Conservation (phyloP, 305 asterid genomes). For the Rubia occidens region DNA sequence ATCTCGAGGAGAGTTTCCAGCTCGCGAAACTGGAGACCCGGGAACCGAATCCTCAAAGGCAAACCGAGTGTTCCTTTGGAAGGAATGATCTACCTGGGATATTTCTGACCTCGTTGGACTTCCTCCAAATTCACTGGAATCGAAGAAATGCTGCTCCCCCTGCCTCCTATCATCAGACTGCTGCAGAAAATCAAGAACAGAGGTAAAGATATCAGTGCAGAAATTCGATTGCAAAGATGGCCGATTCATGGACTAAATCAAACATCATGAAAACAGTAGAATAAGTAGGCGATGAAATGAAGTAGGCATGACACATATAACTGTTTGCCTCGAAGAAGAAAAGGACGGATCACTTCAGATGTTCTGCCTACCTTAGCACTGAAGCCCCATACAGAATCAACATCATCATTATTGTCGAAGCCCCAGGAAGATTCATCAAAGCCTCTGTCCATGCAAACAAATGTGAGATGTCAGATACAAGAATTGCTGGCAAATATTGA, state of each 20-base stretch:
- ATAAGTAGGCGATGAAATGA: background rate
- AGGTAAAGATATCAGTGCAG: background rate
- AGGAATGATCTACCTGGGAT: constrained; percentile 44
- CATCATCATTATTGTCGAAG: constrained; percentile 79
- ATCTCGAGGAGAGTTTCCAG: constrained; percentile 58
- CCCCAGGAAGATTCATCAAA: constrained; percentile 87
- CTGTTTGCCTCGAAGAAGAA: background rate
- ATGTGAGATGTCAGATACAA: constrained; percentile 15
- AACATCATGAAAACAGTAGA: background rate
- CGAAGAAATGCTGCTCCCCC: constrained; percentile 62
- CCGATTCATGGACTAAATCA: too few species aligned
- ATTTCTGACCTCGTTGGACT: constrained; percentile 58
- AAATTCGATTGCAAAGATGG: background rate
- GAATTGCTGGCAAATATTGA: constrained; percentile 10
- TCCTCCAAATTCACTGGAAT: constrained; percentile 54
- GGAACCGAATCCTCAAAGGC: constrained; percentile 72
- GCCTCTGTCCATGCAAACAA: constrained; percentile 40
- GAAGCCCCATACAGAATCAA: constrained; percentile 98
- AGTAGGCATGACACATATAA: background rate
- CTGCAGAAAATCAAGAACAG: constrained; percentile 30
- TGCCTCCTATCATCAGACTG: constrained; percentile 54
- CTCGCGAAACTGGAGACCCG: constrained; percentile 57
- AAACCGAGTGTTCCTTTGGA: constrained; percentile 50
- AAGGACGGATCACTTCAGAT: constrained; percentile 1
- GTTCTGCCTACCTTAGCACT: constrained; percentile 54